Base-by-base conservation (phyloP, 1,284 basidiomycete species). In the Ustilago shanxiensis region DNA sequence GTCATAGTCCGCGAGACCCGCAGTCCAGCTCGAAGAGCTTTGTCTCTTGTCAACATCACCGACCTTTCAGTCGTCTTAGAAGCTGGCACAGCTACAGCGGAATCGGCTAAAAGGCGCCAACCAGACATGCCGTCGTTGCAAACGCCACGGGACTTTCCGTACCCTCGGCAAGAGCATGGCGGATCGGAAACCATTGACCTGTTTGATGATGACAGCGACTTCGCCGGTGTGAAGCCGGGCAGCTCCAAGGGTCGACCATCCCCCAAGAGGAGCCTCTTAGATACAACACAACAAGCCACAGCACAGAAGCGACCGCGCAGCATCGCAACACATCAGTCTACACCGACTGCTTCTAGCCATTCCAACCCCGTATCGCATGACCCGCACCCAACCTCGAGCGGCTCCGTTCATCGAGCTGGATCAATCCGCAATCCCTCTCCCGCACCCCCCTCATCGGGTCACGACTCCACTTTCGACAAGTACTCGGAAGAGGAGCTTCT, bases 161-260 rank as follows among this genome's bases (percentile, higher is more conserved):
- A 62, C 22, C 70, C 31, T 11, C 52, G 55, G 22, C 16, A 53
- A 26, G 26, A 35, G 18, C 64, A 72, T 33, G 47, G 49, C 9
- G 50, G 60, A 2, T 64, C 55, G 2, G 65, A 67, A 26, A 67
- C 60, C 11, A 72, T 72, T 22, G 59, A 49, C n/a, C 39, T 72
- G 24, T 59, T 59, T 10, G 70, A 72, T 10, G 60, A 66, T 0
- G 54, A 57, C 26, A 33, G 31, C 10, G 55, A 33, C 22, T 57
- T 63, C 20, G 64, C 60, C 18, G 56, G 63, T 31, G 1, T 55
- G 51, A 72, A 56, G n/a, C n/a, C 28, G 1, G 24, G 8, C 14
- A n/a, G 2, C 1, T 18, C 55, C 8, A 44, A 26, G 11, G 24
- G 35, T 44, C 64, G 60, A 1, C 60, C 64, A 1, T 72, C 64